phyloP scores from a whole-genome alignment of 306 rosid genomes.

The Begonia fuchsioides region DNA sequence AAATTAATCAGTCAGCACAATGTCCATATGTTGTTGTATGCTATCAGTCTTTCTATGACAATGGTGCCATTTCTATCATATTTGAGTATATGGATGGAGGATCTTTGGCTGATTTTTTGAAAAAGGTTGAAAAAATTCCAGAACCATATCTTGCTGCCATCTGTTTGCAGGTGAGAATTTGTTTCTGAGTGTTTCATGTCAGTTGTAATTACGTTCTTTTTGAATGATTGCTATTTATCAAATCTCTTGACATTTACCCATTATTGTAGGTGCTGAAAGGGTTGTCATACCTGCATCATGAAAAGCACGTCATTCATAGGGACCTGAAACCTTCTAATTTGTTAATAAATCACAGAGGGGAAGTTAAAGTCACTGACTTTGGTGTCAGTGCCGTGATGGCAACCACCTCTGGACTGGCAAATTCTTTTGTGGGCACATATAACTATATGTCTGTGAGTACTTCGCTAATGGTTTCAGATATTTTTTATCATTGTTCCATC shows the following conservation, averaged over 20 bases:
- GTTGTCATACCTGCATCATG: slow-evolving; percentile 82
- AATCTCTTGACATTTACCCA: slow-evolving; percentile 8
- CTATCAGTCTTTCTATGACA: slow-evolving; percentile 73
- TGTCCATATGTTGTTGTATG: slow-evolving; percentile 83
- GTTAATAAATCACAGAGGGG: slow-evolving; percentile 81
- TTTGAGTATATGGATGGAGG: slow-evolving; percentile 99
- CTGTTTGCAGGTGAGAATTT: slow-evolving; percentile 59
- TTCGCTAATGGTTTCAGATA: slow-evolving; percentile 1
- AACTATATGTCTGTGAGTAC: slow-evolving; percentile 98
- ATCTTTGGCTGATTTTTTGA: slow-evolving; percentile 74
- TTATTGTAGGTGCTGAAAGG: slow-evolving; percentile 76
- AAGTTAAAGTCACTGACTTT: slow-evolving; percentile 94
- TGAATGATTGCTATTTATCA: background rate
- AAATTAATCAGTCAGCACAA: slow-evolving; percentile 82
- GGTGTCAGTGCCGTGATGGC: slow-evolving; percentile 95
- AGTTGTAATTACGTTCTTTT: background rate
- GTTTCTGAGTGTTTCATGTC: slow-evolving; percentile 4
- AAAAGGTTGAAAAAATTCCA: slow-evolving; percentile 68
- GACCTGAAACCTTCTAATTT: slow-evolving; percentile 90
- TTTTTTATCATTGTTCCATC: background rate
- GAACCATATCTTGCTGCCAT: slow-evolving; percentile 76
- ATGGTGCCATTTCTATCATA: slow-evolving; percentile 77
- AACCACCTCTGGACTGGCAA: slow-evolving; percentile 87
- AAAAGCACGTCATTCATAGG: slow-evolving; percentile 82
- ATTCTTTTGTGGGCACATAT: slow-evolving; percentile 83